Conservation (phyloP, 2,329 filamentous ascomycete genomes). For the Alternaria gaisen region DNA sequence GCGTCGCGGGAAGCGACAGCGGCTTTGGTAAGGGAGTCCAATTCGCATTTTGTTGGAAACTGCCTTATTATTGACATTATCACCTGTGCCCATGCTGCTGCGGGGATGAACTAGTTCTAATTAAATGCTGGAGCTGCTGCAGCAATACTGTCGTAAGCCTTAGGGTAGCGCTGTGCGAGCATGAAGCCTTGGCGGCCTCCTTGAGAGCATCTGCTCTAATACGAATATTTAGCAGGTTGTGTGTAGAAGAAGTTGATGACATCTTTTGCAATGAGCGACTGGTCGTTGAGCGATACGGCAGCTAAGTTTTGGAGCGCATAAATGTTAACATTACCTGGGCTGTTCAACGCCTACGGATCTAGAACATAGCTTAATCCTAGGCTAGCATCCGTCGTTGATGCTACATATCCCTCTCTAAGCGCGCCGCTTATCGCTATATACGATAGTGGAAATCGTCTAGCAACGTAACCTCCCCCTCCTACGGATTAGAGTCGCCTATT, state of each 20-base stretch:
- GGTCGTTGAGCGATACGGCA: constrained; percentile 32
- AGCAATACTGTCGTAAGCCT: constrained; percentile 46
- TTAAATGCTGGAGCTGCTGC: constrained; percentile 45
- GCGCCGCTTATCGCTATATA: constrained; percentile 18
- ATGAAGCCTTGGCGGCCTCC: constrained; percentile 49
- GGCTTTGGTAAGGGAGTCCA: constrained; percentile 31
- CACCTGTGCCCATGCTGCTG: constrained; percentile 37
- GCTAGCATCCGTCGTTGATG: constrained; percentile 7
- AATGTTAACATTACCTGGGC: neutral
- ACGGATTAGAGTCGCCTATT: constrained; percentile 46
- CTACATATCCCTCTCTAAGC: constrained; percentile 31
- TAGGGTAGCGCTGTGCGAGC: constrained; percentile 46
- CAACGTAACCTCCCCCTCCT: constrained; percentile 44
- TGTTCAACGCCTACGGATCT: neutral
- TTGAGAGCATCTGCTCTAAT: constrained; percentile 47
- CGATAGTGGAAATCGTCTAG: constrained; percentile 36
- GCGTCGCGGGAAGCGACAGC: constrained; percentile 40
- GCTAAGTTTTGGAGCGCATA: neutral
- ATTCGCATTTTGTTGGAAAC: constrained; percentile 38
- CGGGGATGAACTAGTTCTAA: constrained; percentile 30
- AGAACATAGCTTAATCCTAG: too few relatives aligned
- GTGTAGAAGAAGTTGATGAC: constrained; percentile 49
- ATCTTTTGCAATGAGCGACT: constrained; percentile 46
- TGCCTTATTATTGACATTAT: constrained; percentile 39
- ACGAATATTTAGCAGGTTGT: constrained; percentile 33